phyloP scores from a whole-genome alignment of 108 stramenopile species.

The Skeletonema grethae region DNA sequence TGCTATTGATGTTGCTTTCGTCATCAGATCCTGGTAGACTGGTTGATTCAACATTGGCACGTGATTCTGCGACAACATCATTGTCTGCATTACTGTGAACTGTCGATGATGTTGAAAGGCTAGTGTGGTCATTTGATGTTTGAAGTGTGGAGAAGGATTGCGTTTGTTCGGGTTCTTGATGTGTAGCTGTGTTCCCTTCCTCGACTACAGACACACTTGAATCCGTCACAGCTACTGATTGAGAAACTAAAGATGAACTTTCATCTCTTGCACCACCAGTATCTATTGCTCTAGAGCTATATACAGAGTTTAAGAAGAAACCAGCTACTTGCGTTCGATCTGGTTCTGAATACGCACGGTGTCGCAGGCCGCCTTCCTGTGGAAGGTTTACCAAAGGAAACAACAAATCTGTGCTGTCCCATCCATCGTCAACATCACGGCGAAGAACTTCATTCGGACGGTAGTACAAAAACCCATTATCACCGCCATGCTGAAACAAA shows the following conservation, averaged over 20 bases:
- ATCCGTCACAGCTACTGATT: constrained; percentile 12
- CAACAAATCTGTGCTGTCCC: constrained; percentile 19
- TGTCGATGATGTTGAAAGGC: background rate
- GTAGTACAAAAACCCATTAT: constrained; percentile 40
- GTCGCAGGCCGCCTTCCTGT: constrained; percentile 11
- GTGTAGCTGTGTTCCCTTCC: background rate
- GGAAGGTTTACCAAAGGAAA: constrained; percentile 12
- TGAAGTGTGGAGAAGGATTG: background rate
- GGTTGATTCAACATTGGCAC: constrained; percentile 1
- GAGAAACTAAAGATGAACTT: background rate
- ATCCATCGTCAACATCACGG: constrained; percentile 16
- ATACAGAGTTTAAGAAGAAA: constrained; percentile 29
- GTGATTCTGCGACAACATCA: background rate
- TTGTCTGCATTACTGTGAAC: background rate
- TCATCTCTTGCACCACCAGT: constrained; percentile 6
- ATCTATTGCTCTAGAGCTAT: constrained; percentile 30
- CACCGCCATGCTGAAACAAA: constrained; percentile 17
- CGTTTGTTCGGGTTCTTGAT: background rate
- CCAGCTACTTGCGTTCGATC: constrained; percentile 35
- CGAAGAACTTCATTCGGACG: constrained; percentile 27
- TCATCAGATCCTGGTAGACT: background rate
- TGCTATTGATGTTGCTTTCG: background rate
- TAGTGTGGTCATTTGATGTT: background rate
- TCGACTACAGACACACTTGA: background rate
- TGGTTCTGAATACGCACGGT: constrained; percentile 41